Percentiles rank a stretch among this genome's conserved stretches.
Evolutionary conservation across 257 asterid genomes (phyloP).

Genomic region (Jasminum sambac): DNA sequence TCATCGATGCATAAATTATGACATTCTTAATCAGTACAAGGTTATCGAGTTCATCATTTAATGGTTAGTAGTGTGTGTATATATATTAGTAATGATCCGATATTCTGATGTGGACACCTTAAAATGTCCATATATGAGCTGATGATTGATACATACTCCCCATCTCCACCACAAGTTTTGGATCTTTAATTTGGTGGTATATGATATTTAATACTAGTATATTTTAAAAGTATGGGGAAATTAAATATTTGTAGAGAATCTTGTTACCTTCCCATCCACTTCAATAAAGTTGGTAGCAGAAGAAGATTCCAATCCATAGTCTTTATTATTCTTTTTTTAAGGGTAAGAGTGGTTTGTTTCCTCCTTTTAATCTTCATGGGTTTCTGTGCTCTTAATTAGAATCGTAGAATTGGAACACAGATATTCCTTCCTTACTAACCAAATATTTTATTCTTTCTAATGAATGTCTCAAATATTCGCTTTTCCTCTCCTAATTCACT

Average conservation of each 20-base stretch:
- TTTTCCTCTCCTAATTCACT: constrained; percentile 36
- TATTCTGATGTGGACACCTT: too few relatives aligned
- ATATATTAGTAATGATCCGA: too few relatives aligned
- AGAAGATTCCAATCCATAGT: constrained; percentile 83
- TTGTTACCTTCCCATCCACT: constrained; percentile 81
- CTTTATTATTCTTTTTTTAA: constrained; percentile 46
- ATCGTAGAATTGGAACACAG: constrained; percentile 64
- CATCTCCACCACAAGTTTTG: too few relatives aligned
- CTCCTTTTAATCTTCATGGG: constrained; percentile 50
- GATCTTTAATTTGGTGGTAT: too few relatives aligned
- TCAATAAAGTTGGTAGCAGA: constrained; percentile 83
- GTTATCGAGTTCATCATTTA: too few relatives aligned
- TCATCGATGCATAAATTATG: too few relatives aligned
- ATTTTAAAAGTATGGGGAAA: too few relatives aligned
- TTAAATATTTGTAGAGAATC: constrained; percentile 40
- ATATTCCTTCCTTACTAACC: constrained; percentile 64
- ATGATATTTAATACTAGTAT: too few relatives aligned
- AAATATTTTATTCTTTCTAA: constrained; percentile 39
- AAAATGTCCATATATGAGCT: too few relatives aligned
- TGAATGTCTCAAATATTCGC: constrained; percentile 67
- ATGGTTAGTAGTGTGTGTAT: too few relatives aligned
- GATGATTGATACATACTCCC: too few relatives aligned
- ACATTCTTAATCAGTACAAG: too few relatives aligned
- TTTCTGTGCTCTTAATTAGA: constrained; percentile 47
- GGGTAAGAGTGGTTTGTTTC: constrained; percentile 30